Base-by-base conservation (phyloP, 2,329 filamentous ascomycete genomes). In the Diaporthe helianthi region DNA sequence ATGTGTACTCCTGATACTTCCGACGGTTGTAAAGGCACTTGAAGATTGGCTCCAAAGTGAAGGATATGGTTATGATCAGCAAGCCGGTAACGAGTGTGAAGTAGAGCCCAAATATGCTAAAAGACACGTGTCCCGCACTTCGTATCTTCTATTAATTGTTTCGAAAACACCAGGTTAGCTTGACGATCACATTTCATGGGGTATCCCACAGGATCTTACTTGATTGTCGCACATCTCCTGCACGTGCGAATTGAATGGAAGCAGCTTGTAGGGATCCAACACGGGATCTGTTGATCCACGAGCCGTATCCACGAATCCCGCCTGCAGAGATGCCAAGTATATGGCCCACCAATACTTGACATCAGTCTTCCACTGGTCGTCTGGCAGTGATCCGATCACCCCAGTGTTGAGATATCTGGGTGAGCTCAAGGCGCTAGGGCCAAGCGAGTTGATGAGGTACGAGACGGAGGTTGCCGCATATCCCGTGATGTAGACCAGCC, bases 351-450 rank as follows among this genome's bases (percentile, higher is more conserved):
- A 73, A 47, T 69, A 44, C 33, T 67, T 17, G 1, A 73, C 72
- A 5, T 73, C 72, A 3, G 65, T 8, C 46, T 72, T 66, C 72
- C 72, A 73, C 61, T 73, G 71, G 36, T 68, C 54, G 5, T 65
- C 54, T 9, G 67, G 68, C 3, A 71, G 51, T 2, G 63, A 9
- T 4, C 58, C 22, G 47, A 38, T 6, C 10, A 61, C 2, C 10
- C 52, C 52, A 9, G 8, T 24, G 52, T 1, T 9, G 12, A 54
- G n/a, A 24, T 54, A 24, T 17, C 24, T 38, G 31, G 15, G 52
- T 1, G 52, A 54, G 2, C 1, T 12, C 10, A 54, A 12, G n/a
- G 52, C 12, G 1, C 36, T 12, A 1, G 31, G n/a, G 4, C 52
- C 31, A 1, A 54, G 52, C 10, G 26, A 0, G 4, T 10, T n/a